phyloP scores from a whole-genome alignment of 164 flowering plant genomes.

The Euptelea pleiosperma region DNA sequence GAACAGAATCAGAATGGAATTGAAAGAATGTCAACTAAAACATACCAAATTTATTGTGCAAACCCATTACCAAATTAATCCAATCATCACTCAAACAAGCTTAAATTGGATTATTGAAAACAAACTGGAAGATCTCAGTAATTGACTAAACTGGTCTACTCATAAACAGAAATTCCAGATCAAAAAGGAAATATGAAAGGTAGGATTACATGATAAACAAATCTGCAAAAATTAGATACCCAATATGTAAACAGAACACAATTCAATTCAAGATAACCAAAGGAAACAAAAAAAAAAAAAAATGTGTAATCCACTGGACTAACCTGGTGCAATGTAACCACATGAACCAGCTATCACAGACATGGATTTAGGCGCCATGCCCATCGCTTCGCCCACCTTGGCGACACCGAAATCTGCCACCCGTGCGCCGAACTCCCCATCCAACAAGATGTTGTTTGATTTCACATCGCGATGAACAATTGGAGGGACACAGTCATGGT shows the following conservation, averaged over 20 bases:
- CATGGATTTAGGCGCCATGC: constrained; percentile 51
- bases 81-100: no score
- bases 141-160: no score
- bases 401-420: constrained; percentile 81
- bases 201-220: not conserved
- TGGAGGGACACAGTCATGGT: constrained; percentile 72
- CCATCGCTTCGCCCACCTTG: constrained; percentile 34
- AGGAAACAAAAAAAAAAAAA: not conserved
- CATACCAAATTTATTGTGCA: no score
- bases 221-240: not conserved
- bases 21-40: not conserved
- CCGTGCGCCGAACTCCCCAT: constrained; percentile 54
- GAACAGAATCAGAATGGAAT: not conserved
- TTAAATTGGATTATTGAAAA: no score
- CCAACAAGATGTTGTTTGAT: constrained; percentile 67
- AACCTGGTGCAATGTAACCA: constrained; percentile 90
- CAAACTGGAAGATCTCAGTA: no score
- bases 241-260: not conserved
- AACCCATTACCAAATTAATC: no score
- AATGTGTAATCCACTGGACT: not conserved
- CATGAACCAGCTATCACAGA: constrained; percentile 74
- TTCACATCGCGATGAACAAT: constrained; percentile 74
- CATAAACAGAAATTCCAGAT: no score
- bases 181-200: no score
- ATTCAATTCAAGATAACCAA: not conserved